Conservation (phyloP, 192 early-diverging fungal species). For the Umbelopsis ramanniana region DNA sequence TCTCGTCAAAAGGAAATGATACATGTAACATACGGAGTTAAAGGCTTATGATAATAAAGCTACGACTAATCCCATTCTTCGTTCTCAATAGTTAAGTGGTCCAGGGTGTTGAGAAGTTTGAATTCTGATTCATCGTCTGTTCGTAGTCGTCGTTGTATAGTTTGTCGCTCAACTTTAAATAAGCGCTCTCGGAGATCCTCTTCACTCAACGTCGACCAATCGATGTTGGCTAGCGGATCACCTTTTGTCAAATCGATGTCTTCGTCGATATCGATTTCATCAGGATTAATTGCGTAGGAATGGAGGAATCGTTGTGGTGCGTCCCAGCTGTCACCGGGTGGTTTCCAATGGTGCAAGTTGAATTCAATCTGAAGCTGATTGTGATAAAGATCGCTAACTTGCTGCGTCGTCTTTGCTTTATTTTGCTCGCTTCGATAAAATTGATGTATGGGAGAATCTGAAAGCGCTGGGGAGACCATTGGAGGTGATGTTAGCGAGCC, state of each 20-base stretch:
- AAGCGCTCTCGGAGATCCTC: conserved; percentile 1
- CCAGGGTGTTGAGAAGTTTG: neutral
- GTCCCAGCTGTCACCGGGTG: neutral
- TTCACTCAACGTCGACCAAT: conserved; percentile 6
- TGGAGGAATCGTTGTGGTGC: neutral
- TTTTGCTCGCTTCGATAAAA: neutral
- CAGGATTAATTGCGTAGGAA: neutral
- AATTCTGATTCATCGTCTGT: neutral
- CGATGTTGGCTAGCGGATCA: neutral
- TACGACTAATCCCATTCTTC: neutral
- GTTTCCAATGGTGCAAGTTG: neutral
- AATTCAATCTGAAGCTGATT: neutral
- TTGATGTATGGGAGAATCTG: conserved; percentile 12
- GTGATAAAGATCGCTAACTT: neutral
- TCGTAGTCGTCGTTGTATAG: neutral
- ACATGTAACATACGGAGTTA: conserved; percentile 3
- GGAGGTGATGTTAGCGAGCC: neutral
- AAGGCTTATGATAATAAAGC: neutral
- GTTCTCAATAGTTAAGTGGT: neutral
- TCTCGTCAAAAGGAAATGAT: neutral
- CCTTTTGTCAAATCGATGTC: neutral
- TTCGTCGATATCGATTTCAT: neutral
- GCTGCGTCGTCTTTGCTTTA: neutral
- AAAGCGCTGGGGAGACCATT: neutral
- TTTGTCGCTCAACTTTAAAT: neutral